Base-by-base conservation (phyloP, 345 rosid species). In the Salix suchowensis region DNA sequence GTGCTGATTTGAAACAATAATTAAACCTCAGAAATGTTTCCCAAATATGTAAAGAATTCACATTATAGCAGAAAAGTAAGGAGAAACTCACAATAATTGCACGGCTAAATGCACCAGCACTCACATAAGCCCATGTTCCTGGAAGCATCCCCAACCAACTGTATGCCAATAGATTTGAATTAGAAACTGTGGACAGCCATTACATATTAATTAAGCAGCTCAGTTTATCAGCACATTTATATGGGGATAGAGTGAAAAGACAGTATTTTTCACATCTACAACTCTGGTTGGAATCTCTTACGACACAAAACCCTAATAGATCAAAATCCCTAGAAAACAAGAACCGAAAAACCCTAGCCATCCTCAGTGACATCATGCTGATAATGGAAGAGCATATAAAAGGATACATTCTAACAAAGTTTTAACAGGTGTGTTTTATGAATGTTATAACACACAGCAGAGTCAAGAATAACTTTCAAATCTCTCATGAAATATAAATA, bases 111-210 rank as follows among this genome's bases (percentile, higher is more conserved):
- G 98, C 97, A 74, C 97, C 97, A 34, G 97, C 97, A 67, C 97
- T 95, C 77, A 92, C 98, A 85, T 95, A 95, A 79, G 97, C 97
- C 97, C 98, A 95, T 18, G 97, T 87, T 67, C 98, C 98, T 34
- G 98, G 97, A 81, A 95, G 97, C 98, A 95, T 95, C 60, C 97
- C 98, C 72, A 95, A 77, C 98, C 98, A 95, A 82, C 98, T 95
- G 90, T 87, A 88, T 23, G 71, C 68, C 69, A 75, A 69, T 44
- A 72, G 40, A 70, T 80, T 50, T 78, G 30, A 76, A 68, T 68
- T 74, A 84, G 74, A n/a, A 55, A 55, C 26, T 58, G 62, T 23
- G 10, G 62, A 55, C 12, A 58, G 60, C 28, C 26, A 58, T n/a
- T 24, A 23, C 15, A 58, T 58, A n/a, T 8, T n/a, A 10, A n/a